phyloP scores from a whole-genome alignment of 176 grass and related monocot species.

The Panicum miliaceum region DNA sequence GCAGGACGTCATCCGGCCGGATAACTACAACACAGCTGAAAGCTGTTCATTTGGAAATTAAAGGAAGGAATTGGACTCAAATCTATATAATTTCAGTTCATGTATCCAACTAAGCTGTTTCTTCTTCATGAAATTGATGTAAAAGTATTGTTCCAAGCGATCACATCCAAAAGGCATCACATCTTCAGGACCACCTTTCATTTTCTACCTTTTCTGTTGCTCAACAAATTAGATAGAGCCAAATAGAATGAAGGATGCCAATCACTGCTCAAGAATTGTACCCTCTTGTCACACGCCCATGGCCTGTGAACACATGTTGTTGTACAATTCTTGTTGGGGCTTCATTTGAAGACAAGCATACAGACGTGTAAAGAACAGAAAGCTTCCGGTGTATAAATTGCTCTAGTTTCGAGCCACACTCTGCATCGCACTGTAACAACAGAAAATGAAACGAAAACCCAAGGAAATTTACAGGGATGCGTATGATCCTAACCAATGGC shows the following conservation, averaged over 20 bases:
- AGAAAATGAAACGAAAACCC: neutral
- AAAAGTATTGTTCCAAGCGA: neutral
- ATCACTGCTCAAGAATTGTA: neutral
- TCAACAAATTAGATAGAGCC: neutral
- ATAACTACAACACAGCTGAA: neutral
- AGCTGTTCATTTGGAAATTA: neutral
- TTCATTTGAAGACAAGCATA: constrained; percentile 3
- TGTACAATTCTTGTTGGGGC: neutral
- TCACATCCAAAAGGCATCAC: neutral
- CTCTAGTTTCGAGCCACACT: constrained; percentile 40
- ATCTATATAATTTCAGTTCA: neutral
- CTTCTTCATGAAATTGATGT: neutral
- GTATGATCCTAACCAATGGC: constrained; percentile 32
- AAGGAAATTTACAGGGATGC: constrained; percentile 52
- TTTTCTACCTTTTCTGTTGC: neutral
- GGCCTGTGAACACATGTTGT: neutral
- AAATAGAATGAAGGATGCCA: neutral
- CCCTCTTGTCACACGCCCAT: neutral
- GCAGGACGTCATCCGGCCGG: neutral
- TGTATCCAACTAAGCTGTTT: neutral
- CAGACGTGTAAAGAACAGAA: neutral
- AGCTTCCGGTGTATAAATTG: constrained; percentile 1
- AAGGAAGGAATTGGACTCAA: neutral
- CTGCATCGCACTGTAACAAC: constrained; percentile 60
- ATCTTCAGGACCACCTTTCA: neutral